Percentiles rank a stretch among this genome's conserved stretches.
These are phyloP conservation scores for Rhodotorula sp. DNA, from an alignment of 1,284 basidiomycete genomes.

Conservation along the genomic window DNA sequence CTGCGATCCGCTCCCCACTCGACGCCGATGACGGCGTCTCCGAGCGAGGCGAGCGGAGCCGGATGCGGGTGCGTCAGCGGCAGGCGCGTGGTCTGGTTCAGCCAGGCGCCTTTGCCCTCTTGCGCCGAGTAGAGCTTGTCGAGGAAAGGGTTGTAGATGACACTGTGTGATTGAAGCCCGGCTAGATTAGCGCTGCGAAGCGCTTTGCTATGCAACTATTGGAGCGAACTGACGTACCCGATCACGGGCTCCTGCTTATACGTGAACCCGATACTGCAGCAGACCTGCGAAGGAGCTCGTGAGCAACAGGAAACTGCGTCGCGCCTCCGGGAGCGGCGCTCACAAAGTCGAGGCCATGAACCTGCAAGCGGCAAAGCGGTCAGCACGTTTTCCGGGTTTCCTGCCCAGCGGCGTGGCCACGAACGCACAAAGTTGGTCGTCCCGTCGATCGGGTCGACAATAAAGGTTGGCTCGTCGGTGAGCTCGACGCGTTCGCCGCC, in stretches of 20 bases:
- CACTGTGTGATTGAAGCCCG: constrained; percentile 50
- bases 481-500: constrained; percentile 67
- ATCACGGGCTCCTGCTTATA: constrained; percentile 74
- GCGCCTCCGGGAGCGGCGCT: neutral
- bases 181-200: no score
- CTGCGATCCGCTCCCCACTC: constrained; percentile 90
- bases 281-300: constrained; percentile 52
- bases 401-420: no score
- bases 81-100: constrained; percentile 60
- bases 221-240: constrained; percentile 50
- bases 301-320: neutral
- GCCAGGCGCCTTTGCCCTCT: constrained; percentile 73
- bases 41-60: constrained; percentile 68
- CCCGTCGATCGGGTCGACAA: constrained; percentile 85
- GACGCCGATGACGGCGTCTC: constrained; percentile 77
- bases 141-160: constrained; percentile 90
- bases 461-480: constrained; percentile 85
- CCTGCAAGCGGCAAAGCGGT: neutral
- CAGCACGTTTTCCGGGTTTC: neutral
- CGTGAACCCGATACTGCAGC: constrained; percentile 87
- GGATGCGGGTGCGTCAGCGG: constrained; percentile 65
- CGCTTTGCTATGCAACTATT: no score
- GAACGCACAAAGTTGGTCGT: constrained; percentile 85
- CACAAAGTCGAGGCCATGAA: constrained; percentile 57
- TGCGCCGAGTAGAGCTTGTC: constrained; percentile 76